phyloP scores from a whole-genome alignment of 1,139 yeast genomes.

The Suhomyces taliae region DNA sequence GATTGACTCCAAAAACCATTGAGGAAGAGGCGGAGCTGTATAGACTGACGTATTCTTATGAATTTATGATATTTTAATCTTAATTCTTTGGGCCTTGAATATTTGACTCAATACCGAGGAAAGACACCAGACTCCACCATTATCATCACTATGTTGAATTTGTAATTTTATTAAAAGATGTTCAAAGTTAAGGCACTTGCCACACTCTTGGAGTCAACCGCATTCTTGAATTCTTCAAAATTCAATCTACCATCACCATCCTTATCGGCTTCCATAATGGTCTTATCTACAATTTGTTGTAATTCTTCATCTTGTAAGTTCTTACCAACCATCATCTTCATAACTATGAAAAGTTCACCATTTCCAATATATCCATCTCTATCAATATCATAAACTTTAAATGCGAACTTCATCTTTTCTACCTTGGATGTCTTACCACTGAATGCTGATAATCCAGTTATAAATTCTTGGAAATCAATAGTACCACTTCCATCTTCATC shows the following conservation, averaged over 20 bases:
- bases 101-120: no score
- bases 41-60: no score
- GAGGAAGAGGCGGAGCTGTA: no score
- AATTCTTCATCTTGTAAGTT: slow-evolving; percentile 83
- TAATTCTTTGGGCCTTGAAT: no score
- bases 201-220: slow-evolving; percentile 66
- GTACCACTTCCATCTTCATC: slow-evolving; percentile 93
- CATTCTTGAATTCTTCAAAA: slow-evolving; percentile 81
- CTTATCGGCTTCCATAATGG: slow-evolving; percentile 89
- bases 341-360: slow-evolving; percentile 88
- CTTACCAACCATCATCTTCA: slow-evolving; percentile 96
- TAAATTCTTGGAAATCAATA: slow-evolving; percentile 94
- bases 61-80: no score
- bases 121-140: no score
- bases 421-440: slow-evolving; percentile 83
- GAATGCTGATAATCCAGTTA: slow-evolving; percentile 85
- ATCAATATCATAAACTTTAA: slow-evolving; percentile 93
- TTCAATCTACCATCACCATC: slow-evolving; percentile 90
- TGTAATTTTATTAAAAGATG: slow-evolving; percentile 26
- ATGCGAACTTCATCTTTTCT: slow-evolving; percentile 86
- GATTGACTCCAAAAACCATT: no score
- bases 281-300: slow-evolving; percentile 93
- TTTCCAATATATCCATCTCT: slow-evolving; percentile 92
- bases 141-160: no score
- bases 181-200: slow-evolving; percentile 59